Evolutionary conservation across 805 yeast species (phyloP).

Genomic region (Nakazawaea sp.): DNA sequence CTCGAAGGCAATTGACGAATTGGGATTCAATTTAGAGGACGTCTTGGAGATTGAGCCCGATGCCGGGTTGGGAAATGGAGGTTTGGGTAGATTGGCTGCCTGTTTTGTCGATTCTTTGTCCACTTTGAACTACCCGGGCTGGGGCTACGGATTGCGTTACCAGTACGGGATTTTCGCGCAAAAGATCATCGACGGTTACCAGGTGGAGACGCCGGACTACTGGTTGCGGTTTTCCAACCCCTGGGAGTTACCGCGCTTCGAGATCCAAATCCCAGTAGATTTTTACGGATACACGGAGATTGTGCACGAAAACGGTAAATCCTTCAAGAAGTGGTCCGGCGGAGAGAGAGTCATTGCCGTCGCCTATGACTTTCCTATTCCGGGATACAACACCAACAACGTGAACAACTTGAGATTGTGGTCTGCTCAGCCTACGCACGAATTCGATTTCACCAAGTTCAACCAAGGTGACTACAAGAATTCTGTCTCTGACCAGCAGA

Average conservation of each 20-base stretch:
- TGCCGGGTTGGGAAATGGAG: conserved; percentile 94
- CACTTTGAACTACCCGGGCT: conserved; percentile 82
- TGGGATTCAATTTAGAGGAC: conserved; percentile 87
- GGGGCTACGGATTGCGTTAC: conserved; percentile 95
- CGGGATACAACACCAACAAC: conserved; percentile 77
- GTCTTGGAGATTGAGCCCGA: conserved; percentile 82
- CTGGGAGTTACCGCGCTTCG: conserved; percentile 87
- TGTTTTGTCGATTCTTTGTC: conserved; percentile 88
- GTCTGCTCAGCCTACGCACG: conserved; percentile 85
- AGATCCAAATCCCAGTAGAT: conserved; percentile 84
- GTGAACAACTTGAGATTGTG: conserved; percentile 88
- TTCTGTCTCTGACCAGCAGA: conserved; percentile 78
- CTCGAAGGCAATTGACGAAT: conserved; percentile 48
- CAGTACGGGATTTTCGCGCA: conserved; percentile 92
- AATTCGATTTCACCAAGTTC: conserved; percentile 86
- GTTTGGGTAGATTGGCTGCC: conserved; percentile 90
- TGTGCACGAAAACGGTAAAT: conserved; percentile 46
- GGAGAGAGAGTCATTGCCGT: conserved; percentile 87
- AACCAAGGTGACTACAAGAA: conserved; percentile 86
- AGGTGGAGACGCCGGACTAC: conserved; percentile 90
- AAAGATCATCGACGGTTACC: conserved; percentile 84
- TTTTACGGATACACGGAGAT: conserved; percentile 79
- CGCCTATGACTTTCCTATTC: conserved; percentile 89
- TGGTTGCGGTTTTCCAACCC: conserved; percentile 89
- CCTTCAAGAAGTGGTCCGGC: conserved; percentile 70